These are phyloP conservation scores for Cordyceps javanica DNA, from an alignment of 2,329 filamentous ascomycete species.

Conservation along the genomic window DNA sequence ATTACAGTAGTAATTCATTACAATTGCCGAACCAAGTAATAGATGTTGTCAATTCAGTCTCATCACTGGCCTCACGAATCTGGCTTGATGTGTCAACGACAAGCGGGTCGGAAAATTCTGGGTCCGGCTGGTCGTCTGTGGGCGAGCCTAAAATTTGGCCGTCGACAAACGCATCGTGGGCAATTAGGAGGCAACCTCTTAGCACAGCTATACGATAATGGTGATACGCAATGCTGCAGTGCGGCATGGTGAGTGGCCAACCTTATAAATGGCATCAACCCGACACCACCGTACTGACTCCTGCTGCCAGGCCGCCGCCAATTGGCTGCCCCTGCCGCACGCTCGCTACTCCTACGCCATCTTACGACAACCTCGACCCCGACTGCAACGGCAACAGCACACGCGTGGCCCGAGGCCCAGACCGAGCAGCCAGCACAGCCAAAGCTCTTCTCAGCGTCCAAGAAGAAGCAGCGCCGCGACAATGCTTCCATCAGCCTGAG, in stretches of 20 bases:
- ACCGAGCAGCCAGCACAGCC: conserved; percentile 16
- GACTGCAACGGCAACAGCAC: conserved; percentile 13
- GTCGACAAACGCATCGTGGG: neutral
- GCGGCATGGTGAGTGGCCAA: conserved; percentile 44
- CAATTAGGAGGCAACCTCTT: neutral
- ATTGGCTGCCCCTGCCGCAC: conserved; percentile 39
- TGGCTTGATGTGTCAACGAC: neutral
- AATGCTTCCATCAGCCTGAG: conserved; percentile 29
- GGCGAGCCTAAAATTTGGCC: conserved; percentile 12
- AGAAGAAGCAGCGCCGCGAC: conserved; percentile 28
- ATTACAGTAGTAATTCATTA: no score
- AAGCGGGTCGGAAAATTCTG: conserved; percentile 15
- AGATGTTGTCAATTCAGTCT: neutral
- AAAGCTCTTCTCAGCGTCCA: conserved; percentile 20
- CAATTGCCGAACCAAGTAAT: no score
- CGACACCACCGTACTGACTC: conserved; percentile 9
- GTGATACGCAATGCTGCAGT: conserved; percentile 48
- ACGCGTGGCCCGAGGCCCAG: conserved; percentile 18
- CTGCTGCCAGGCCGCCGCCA: conserved; percentile 43
- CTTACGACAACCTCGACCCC: conserved; percentile 25
- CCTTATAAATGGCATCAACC: neutral
- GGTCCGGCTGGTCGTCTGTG: conserved; percentile 3
- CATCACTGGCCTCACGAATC: neutral
- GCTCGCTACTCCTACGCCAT: conserved; percentile 25
- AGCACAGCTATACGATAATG: conserved; percentile 33